A percentile compares a stretch with the other conserved stretches of the same genome.
phyloP scores from a whole-genome alignment of 371 early-diverging fungal genomes.

The Rhizomucor pusillus region DNA sequence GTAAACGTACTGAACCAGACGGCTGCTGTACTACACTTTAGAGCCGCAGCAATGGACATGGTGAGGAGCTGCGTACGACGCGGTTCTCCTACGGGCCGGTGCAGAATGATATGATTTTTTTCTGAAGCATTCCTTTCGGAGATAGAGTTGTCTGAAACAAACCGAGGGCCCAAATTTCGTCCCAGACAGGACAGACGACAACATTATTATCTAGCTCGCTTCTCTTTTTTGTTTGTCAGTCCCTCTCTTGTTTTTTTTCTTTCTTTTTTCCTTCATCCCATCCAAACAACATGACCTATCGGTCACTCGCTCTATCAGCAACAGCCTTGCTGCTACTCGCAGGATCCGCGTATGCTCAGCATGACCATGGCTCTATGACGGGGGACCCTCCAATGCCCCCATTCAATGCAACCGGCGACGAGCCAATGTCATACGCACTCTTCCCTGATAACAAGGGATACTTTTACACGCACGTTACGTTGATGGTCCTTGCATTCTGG shows the following conservation, averaged over 20 bases:
- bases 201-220: too few relatives aligned
- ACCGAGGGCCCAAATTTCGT: background rate
- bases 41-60: background rate
- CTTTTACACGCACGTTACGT: slow-evolving; percentile 38
- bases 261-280: slow-evolving; percentile 3
- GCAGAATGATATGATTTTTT: background rate
- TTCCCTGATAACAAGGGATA: slow-evolving; percentile 39
- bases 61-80: too few relatives aligned
- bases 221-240: background rate
- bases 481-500: slow-evolving; percentile 51
- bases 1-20: background rate
- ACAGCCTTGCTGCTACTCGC: slow-evolving; percentile 9
- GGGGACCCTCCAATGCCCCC: slow-evolving; percentile 30
- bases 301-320: background rate
- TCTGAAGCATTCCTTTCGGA: background rate
- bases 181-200: background rate
- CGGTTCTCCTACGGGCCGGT: background rate
- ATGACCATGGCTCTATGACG: slow-evolving; percentile 25
- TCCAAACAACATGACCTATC: slow-evolving; percentile 4
- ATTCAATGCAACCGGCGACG: slow-evolving; percentile 46
- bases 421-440: slow-evolving; percentile 51
- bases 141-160: background rate
- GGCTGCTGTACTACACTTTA: background rate
- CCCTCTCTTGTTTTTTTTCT: background rate
- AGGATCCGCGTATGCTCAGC: slow-evolving; percentile 24